Evolutionary conservation across 2,329 filamentous ascomycete species (phyloP).

Genomic region (Stachybotrys chlorohalonatus): DNA sequence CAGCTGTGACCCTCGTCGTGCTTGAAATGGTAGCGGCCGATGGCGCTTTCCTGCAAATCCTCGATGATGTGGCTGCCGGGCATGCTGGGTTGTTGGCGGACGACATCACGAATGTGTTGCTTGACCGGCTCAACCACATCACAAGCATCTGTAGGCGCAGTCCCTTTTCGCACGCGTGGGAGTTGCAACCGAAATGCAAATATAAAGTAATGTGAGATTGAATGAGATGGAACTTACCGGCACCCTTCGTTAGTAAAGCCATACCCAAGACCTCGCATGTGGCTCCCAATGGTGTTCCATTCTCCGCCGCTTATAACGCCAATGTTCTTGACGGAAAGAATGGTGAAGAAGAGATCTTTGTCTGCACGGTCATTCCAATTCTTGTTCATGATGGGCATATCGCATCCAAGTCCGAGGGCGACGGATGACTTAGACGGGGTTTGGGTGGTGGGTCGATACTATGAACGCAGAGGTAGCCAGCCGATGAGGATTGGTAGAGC

Average conservation of each 20-base stretch:
- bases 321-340: conserved; percentile 53
- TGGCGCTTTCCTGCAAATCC: no score
- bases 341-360: conserved; percentile 55
- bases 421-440: conserved; percentile 7
- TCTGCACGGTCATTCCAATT: conserved; percentile 54
- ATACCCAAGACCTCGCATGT: conserved; percentile 50
- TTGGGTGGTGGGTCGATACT: conserved; percentile 9
- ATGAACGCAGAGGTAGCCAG: conserved; percentile 3
- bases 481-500: neutral
- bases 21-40: no score
- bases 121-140: no score
- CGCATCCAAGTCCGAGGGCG: conserved; percentile 1
- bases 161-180: neutral
- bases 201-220: conserved; percentile 2
- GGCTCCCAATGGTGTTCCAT: conserved; percentile 53
- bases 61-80: no score
- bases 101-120: no score
- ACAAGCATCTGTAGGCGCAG: no score
- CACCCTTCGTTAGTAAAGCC: conserved; percentile 58
- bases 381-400: conserved; percentile 35
- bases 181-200: neutral
- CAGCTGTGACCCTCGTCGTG: no score
- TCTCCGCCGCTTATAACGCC: conserved; percentile 53
- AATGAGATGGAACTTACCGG: conserved; percentile 35
- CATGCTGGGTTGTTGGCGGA: no score